phyloP scores from a whole-genome alignment of 2,329 filamentous ascomycete genomes.

The Colletotrichum musicola region DNA sequence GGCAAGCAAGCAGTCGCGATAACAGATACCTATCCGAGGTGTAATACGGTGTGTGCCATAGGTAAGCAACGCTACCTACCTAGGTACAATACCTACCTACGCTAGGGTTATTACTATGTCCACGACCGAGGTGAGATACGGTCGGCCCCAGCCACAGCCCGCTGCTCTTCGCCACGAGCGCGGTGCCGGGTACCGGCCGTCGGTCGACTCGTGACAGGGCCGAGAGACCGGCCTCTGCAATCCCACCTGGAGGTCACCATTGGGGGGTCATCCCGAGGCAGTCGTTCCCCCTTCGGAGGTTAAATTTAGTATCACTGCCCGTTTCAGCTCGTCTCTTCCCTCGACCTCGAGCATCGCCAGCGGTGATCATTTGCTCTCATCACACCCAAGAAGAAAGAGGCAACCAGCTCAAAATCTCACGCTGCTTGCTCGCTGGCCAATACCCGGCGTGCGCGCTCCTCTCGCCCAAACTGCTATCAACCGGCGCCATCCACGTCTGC shows the following conservation, averaged over 20 bases:
- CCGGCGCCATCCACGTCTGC: constrained; percentile 5
- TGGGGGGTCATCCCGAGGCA: constrained; percentile 9
- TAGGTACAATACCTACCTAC: too few relatives aligned
- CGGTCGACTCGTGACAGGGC: not conserved
- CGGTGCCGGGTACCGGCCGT: not conserved
- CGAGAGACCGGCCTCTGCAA: constrained; percentile 9
- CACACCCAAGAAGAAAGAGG: not conserved
- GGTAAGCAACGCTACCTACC: too few relatives aligned
- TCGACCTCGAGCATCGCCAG: constrained; percentile 14
- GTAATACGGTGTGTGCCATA: too few relatives aligned
- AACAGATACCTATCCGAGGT: not conserved
- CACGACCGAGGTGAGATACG: constrained; percentile 12
- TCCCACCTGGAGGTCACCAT: constrained; percentile 20
- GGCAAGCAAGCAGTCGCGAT: not conserved
- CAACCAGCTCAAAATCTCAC: constrained; percentile 13
- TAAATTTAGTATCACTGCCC: constrained; percentile 23
- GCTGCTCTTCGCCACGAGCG: not conserved
- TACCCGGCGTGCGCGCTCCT: not conserved
- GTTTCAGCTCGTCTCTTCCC: constrained; percentile 23
- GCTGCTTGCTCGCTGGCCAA: not conserved
- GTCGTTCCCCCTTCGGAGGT: constrained; percentile 20
- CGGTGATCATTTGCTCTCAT: not conserved
- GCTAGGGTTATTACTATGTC: too few relatives aligned
- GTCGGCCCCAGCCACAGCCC: constrained; percentile 25
- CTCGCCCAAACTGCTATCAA: too few relatives aligned